Evolutionary conservation across 768 basidiomycete species (phyloP).

Genomic region (Leucocoprinus sp.): DNA sequence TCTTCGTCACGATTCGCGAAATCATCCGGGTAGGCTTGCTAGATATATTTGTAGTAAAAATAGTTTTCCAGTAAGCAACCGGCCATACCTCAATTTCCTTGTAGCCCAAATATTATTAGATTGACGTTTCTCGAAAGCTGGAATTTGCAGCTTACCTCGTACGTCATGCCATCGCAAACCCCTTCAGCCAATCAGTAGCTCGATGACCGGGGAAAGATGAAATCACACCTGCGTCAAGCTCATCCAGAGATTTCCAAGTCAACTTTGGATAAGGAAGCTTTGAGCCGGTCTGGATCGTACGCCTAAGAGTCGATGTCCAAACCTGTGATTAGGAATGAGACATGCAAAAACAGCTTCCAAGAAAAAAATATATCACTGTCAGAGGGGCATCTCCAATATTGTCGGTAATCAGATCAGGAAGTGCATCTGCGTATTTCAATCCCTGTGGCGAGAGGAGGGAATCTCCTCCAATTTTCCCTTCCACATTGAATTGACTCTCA

Average conservation of each 20-base stretch:
- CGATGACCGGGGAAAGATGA: neutral
- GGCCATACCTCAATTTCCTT: conserved; percentile 80
- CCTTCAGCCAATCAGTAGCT: conserved; percentile 29
- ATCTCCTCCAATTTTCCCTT: conserved; percentile 98
- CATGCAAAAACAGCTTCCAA: too few species aligned
- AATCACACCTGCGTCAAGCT: conserved; percentile 78
- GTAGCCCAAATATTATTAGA: neutral
- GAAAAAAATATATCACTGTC: conserved; percentile 47
- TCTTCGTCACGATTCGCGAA: conserved; percentile 98
- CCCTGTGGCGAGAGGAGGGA: conserved; percentile 80
- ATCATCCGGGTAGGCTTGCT: conserved; percentile 96
- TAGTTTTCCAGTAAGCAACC: neutral
- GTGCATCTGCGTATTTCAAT: conserved; percentile 72
- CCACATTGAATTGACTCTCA: conserved; percentile 94
- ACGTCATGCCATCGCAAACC: conserved; percentile 99
- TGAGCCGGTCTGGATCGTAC: conserved; percentile 88
- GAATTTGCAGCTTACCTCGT: conserved; percentile 58
- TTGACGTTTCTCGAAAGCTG: too few species aligned
- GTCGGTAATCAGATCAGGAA: conserved; percentile 82
- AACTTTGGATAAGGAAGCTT: conserved; percentile 80
- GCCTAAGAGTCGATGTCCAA: conserved; percentile 96
- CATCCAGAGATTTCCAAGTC: conserved; percentile 98
- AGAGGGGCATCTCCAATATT: conserved; percentile 85
- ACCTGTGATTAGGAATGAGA: conserved; percentile 41
- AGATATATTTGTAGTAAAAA: neutral